A percentile compares a stretch with the other conserved stretches of the same genome.
Evolutionary conservation across 1,284 basidiomycete species (phyloP).

Genomic region (Farysia itapuensis): DNA sequence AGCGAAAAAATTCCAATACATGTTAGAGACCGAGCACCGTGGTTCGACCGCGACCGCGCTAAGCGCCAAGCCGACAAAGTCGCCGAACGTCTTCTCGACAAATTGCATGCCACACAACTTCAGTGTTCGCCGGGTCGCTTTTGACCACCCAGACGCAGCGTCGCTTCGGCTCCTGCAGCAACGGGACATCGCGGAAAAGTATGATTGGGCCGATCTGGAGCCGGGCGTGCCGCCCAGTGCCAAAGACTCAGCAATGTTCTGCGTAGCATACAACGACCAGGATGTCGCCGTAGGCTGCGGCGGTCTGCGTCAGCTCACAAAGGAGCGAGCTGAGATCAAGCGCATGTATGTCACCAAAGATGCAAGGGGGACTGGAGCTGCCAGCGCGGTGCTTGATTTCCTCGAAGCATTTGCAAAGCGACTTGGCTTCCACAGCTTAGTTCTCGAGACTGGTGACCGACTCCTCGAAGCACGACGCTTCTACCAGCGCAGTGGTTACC

Average conservation of each 20-base stretch:
- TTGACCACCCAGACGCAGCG: conserved; percentile 19
- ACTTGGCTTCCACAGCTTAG: conserved; percentile 6
- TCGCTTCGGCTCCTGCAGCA: conserved; percentile 16
- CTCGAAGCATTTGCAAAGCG: conserved; percentile 10
- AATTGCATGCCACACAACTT: too few relatives aligned
- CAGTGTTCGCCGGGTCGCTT: conserved; percentile 5
- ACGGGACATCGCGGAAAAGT: conserved; percentile 11
- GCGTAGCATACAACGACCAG: conserved; percentile 16
- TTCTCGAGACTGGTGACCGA: conserved; percentile 23
- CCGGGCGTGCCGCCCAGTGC: conserved; percentile 16
- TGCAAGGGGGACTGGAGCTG: conserved; percentile 16
- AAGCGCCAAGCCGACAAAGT: too few relatives aligned
- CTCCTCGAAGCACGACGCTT: conserved; percentile 20
- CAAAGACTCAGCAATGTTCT: conserved; percentile 13
- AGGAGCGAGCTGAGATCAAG: conserved; percentile 19
- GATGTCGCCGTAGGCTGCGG: conserved; percentile 11
- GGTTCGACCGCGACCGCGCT: too few relatives aligned
- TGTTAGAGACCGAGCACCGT: too few relatives aligned
- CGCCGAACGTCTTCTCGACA: too few relatives aligned
- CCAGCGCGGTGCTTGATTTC: conserved; percentile 12
- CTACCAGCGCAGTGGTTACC: conserved; percentile 18
- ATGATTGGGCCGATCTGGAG: conserved; percentile 13
- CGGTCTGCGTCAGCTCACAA: conserved; percentile 12
- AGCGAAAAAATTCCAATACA: too few relatives aligned
- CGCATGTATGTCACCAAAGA: conserved; percentile 21